phyloP scores from a whole-genome alignment of 2,329 filamentous ascomycete genomes.

The Pseudofabraea citricarpa region DNA sequence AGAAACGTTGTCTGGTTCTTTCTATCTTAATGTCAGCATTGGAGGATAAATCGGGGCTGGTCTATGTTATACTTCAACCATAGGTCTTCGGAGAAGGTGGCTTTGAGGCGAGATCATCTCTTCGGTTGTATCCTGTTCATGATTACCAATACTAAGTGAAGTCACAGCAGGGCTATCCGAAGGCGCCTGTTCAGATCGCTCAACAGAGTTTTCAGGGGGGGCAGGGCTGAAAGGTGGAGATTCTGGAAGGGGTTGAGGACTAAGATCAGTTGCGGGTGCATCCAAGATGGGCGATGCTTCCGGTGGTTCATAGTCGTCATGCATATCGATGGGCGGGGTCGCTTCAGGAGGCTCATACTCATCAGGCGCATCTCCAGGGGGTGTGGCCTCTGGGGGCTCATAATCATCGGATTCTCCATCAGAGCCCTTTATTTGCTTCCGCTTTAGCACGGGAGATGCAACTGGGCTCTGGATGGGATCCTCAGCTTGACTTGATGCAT shows the following conservation, averaged over 20 bases:
- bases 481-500: conserved; percentile 5
- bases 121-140: conserved; percentile 13
- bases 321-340: conserved; percentile 16
- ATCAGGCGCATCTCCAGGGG: conserved; percentile 29
- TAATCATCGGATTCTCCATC: conserved; percentile 43
- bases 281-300: conserved; percentile 29
- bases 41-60: conserved; percentile 11
- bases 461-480: conserved; percentile 15
- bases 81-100: conserved; percentile 8
- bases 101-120: conserved; percentile 10
- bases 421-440: conserved; percentile 7
- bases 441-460: conserved; percentile 19
- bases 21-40: conserved; percentile 20
- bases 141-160: conserved; percentile 23
- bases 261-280: no score
- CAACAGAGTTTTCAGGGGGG: conserved; percentile 26
- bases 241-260: conserved; percentile 14
- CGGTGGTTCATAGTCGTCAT: conserved; percentile 53
- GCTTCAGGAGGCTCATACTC: conserved; percentile 52
- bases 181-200: conserved; percentile 12
- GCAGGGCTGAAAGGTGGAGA: conserved; percentile 39
- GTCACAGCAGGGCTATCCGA: conserved; percentile 1
- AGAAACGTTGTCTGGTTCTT: conserved; percentile 2
- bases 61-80: conserved; percentile 21
- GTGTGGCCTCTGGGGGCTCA: conserved; percentile 47